Evolutionary conservation across 2,329 filamentous ascomycete genomes (phyloP), one percentile per base, ranked within the genome.

Genomic region (Diaporthe ilicicola): DNA sequence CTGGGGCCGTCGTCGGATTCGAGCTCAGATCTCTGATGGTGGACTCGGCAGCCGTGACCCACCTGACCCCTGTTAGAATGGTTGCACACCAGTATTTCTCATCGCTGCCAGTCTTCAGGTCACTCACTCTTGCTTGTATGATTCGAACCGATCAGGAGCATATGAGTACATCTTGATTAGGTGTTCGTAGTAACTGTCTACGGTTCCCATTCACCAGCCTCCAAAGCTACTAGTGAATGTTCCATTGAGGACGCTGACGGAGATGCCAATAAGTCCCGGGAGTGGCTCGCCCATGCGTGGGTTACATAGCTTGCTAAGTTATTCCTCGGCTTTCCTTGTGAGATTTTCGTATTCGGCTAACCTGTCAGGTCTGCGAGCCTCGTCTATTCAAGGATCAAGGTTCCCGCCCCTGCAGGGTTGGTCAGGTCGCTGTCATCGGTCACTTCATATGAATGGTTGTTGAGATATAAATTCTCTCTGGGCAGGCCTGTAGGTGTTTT

Each of bases 161-260:
- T 69, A 69, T 1, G 67, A 39, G 44, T 69, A 69, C 67, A 69
- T 69, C 34, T 69, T 69, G 19, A 56, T 50, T 19, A 69, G 32
- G 19, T 69, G 62, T 19, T 69, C 67, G 15, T 69, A 69, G 15
- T 56, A 56, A 34, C 54, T 61, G 67, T 69, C 67, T 22, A 61
- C 24, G 15, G 54, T 55, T 12, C 54, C 34, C n/a, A 59, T 62
- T 55, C 67, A 69, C 67, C 67, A 69, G 4, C 67, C 67, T 4
- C 67, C 67, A 32, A 61, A 62, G 6, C 59, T 50, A 3, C 39
- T 59, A 5, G 59, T 44, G 4, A 69, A 51, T 1, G 34, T 50
- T 4, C 54, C 67, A 37, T 56, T 69, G 32, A 61, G 44, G 22
- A 50, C 10, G 15, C 24, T 69, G 32, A 69, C 48, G 9, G 29